phyloP scores from a whole-genome alignment of 768 basidiomycete genomes.

The Mycena rebaudengoi region DNA sequence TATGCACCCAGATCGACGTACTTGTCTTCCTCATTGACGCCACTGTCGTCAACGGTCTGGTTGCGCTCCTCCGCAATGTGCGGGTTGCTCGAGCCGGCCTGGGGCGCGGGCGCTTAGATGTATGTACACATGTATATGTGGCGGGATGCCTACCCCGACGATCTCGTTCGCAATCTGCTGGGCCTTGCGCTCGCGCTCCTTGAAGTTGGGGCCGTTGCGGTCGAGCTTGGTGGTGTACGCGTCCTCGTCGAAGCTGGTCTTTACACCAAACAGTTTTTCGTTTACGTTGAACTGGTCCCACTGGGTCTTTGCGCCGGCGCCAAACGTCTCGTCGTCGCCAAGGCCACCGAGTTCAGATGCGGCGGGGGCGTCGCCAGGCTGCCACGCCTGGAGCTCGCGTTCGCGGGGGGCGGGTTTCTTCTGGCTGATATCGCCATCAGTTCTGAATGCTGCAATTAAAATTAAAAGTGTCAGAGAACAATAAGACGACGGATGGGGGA shows the following conservation, averaged over 20 bases:
- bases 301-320: constrained; percentile 51
- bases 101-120: constrained; percentile 13
- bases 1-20: constrained; percentile 47
- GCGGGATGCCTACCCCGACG: constrained; percentile 67
- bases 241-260: constrained; percentile 92
- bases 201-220: constrained; percentile 82
- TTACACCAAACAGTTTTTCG: constrained; percentile 92
- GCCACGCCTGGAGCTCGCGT: constrained; percentile 87
- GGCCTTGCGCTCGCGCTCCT: constrained; percentile 88
- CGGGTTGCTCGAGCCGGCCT: constrained; percentile 75
- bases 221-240: constrained; percentile 95
- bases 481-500: neutral
- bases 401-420: constrained; percentile 64
- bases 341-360: constrained; percentile 30
- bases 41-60: constrained; percentile 70
- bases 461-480: constrained; percentile 12
- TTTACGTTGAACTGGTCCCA: constrained; percentile 98
- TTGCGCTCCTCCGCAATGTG: constrained; percentile 93
- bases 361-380: constrained; percentile 48
- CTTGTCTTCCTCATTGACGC: constrained; percentile 96
- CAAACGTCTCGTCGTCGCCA: constrained; percentile 79
- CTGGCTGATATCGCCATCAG: constrained; percentile 79
- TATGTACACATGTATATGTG: neutral
- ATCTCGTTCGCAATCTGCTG: constrained; percentile 93
- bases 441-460: constrained; percentile 71